Evolutionary conservation across 306 rosid genomes (phyloP), one percentile per base, ranked within the genome.

Genomic region (Prunus fruticosa): DNA sequence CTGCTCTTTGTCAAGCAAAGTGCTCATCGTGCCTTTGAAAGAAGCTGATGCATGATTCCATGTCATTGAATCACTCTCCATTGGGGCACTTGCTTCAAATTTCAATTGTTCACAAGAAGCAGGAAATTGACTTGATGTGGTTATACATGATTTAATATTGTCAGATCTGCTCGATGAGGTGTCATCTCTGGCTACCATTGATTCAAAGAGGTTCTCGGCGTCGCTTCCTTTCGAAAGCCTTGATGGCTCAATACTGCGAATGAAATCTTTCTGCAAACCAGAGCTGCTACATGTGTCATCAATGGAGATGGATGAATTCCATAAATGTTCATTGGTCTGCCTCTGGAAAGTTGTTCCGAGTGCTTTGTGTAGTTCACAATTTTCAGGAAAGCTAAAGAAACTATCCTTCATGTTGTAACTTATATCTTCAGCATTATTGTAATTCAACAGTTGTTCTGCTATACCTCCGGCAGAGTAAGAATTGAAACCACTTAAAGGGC

Each of bases 361-460:
- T 74, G 87, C 90, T 84, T 80, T 74, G 77, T 85, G 88, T 80
- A 89, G 88, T 79, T 87, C 97, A 74, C 79, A 76, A 64, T 79
- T 89, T 5, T 82, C 71, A 11, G 90, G 89, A 77, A 87, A 84
- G 64, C 76, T 76, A 69, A 78, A 79, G 68, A 76, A 76, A 79
- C 68, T 79, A n/a, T 77, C 72, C 72, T 50, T 56, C 67, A 51
- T 76, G 68, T 66, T 67, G 64, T 45, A 38, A 69, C 41, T 69
- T 62, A 73, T 63, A 66, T 67, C 74, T 69, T 69, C n/a, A 20
- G 64, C 75, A 65, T 58, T 71, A 72, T 47, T 76, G 43, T 78
- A 78, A 79, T 72, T 88, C 69, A 84, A 63, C 60, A 64, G 79
- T 73, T 74, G 81, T 56, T 80, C 73, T 16, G 76, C 67, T 62